Conservation (phyloP, 495 filamentous ascomycete genomes). For the Annulohypoxylon bovei region DNA sequence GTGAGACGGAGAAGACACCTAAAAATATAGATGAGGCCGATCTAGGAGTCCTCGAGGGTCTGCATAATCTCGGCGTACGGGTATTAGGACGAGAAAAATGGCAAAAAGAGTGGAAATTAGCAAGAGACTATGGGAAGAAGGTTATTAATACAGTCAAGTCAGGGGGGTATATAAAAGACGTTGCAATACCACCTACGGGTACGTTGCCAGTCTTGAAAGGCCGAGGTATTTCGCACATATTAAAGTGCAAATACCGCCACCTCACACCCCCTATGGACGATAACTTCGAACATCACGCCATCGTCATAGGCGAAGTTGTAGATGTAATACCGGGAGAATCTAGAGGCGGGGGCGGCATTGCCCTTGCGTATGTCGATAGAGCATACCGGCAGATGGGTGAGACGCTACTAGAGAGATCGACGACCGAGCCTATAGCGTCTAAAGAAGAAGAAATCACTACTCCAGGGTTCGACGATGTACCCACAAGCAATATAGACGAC, state of each 20-base stretch:
- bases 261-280: conserved; percentile 41
- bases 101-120: conserved; percentile 34
- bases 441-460: not conserved
- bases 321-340: conserved; percentile 50
- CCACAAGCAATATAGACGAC: not conserved
- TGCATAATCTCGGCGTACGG: conserved; percentile 42
- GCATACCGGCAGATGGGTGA: conserved; percentile 53
- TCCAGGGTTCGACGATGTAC: not conserved
- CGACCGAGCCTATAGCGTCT: not conserved
- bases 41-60: conserved; percentile 41
- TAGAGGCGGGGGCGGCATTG: conserved; percentile 37
- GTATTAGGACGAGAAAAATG: conserved; percentile 29
- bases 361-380: conserved; percentile 55
- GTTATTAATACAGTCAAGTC: not conserved
- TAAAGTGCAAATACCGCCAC: conserved; percentile 49
- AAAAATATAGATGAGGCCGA: not conserved
- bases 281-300: conserved; percentile 56
- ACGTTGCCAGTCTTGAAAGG: conserved; percentile 47
- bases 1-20: not conserved
- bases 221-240: conserved; percentile 53
- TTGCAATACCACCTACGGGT: conserved; percentile 15
- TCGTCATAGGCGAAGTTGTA: conserved; percentile 64
- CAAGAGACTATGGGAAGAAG: conserved; percentile 2
- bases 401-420: conserved; percentile 30
- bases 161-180: not conserved